Conservation (phyloP, 2,329 filamentous ascomycete genomes). For the Ramularia collo-cygni region DNA sequence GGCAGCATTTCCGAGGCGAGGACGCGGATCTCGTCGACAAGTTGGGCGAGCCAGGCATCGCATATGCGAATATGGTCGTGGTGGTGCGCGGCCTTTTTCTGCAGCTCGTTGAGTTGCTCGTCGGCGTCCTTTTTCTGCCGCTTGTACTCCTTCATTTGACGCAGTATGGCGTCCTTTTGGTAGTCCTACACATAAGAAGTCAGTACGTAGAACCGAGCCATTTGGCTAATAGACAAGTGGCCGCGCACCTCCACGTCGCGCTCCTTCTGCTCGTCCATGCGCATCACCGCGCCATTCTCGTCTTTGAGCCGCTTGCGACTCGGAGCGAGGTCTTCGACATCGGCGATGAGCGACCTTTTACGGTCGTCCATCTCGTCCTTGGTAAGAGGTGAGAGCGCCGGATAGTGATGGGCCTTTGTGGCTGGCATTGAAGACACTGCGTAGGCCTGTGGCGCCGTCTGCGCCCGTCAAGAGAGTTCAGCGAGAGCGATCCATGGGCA, state of each 20-base stretch:
- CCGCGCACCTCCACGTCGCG: slow-evolving; percentile 64
- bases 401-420: slow-evolving; percentile 36
- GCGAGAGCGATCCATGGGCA: slow-evolving; percentile 1
- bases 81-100: slow-evolving; percentile 72
- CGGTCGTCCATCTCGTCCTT: slow-evolving; percentile 98
- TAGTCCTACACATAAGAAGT: slow-evolving; percentile 55
- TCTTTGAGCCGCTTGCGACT: slow-evolving; percentile 75
- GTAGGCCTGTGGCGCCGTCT: slow-evolving; percentile 6
- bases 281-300: slow-evolving; percentile 67
- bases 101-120: slow-evolving; percentile 69
- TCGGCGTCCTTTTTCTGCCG: slow-evolving; percentile 79
- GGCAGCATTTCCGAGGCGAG: slow-evolving; percentile 33
- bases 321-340: slow-evolving; percentile 74
- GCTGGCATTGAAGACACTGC: slow-evolving; percentile 22
- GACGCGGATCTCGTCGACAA: slow-evolving; percentile 44
- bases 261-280: slow-evolving; percentile 62
- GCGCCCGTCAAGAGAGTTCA: slow-evolving; percentile 6
- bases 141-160: slow-evolving; percentile 98
- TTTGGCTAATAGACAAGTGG: too few relatives aligned
- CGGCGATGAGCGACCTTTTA: slow-evolving; percentile 83
- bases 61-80: slow-evolving; percentile 88
- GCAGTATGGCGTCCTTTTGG: slow-evolving; percentile 92
- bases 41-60: slow-evolving; percentile 89
- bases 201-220: too few relatives aligned
- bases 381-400: slow-evolving; percentile 63